A percentile compares a stretch with the other conserved stretches of the same genome.
Evolutionary conservation across 1,284 basidiomycete species (phyloP).

Genomic region (Coriolopsis trogii): DNA sequence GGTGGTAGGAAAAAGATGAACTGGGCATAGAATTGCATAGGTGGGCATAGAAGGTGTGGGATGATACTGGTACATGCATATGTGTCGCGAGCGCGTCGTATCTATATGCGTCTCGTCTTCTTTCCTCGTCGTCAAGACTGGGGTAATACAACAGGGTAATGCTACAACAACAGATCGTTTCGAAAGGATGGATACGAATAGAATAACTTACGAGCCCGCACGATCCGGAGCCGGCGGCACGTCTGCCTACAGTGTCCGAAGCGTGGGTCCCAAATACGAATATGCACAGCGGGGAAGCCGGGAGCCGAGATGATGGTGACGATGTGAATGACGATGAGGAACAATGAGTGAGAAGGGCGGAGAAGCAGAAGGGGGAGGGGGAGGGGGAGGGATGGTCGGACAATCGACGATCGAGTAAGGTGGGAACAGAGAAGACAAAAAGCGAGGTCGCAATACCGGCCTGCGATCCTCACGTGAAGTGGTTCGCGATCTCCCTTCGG

Average conservation of each 20-base stretch:
- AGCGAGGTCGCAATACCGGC: constrained; percentile 1
- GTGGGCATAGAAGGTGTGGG: too few relatives aligned
- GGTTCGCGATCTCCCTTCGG: constrained; percentile 36
- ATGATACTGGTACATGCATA: neutral
- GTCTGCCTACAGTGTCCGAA: neutral
- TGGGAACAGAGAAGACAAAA: neutral
- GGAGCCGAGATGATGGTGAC: neutral
- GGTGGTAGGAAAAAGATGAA: too few relatives aligned
- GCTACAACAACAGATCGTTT: constrained; percentile 4
- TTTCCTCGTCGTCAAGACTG: too few relatives aligned
- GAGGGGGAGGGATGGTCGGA: too few relatives aligned
- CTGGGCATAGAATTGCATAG: too few relatives aligned
- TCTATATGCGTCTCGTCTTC: too few relatives aligned
- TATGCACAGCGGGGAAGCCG: neutral
- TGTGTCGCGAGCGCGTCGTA: too few relatives aligned
- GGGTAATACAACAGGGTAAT: too few relatives aligned
- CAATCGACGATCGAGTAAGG: neutral
- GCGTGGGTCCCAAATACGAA: constrained; percentile 8
- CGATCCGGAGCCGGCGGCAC: neutral
- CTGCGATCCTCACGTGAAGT: constrained; percentile 33
- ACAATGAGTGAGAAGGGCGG: neutral
- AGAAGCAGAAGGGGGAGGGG: neutral
- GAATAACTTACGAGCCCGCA: constrained; percentile 10
- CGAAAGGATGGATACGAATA: constrained; percentile 1
- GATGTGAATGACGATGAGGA: neutral